These are phyloP conservation scores for Auricularia sp. DNA, from an alignment of 768 basidiomycete species.

Conservation along the genomic window DNA sequence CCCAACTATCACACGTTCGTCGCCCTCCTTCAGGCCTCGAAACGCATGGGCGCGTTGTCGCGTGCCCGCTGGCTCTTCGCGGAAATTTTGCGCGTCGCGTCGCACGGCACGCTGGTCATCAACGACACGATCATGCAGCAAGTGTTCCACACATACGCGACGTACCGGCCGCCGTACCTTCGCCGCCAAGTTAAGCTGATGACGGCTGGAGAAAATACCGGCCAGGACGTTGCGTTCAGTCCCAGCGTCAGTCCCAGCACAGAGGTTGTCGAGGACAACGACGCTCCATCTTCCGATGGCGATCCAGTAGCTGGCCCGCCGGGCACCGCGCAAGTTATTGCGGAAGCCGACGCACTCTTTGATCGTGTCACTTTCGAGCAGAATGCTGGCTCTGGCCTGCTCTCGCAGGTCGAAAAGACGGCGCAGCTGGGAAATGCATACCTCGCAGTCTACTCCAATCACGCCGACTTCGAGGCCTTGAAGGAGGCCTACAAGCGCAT, in stretches of 20 bases:
- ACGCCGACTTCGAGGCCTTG: slow-evolving; percentile 39
- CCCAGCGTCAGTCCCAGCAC: no score
- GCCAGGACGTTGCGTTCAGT: not conserved
- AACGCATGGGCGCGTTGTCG: slow-evolving; percentile 72
- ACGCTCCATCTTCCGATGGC: no score
- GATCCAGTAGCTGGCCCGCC: slow-evolving; percentile 42
- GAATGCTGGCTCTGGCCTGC: slow-evolving; percentile 23
- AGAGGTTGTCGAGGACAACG: no score
- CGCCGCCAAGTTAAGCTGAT: slow-evolving; percentile 39
- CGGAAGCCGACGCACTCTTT: slow-evolving; percentile 62
- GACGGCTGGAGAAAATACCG: slow-evolving; percentile 14
- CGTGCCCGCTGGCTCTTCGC: slow-evolving; percentile 85
- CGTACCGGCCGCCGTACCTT: slow-evolving; percentile 64
- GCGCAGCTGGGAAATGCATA: slow-evolving; percentile 70
- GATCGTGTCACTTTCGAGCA: slow-evolving; percentile 43
- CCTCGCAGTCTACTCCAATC: slow-evolving; percentile 62
- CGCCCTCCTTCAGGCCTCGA: slow-evolving; percentile 84
- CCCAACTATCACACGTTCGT: slow-evolving; percentile 66
- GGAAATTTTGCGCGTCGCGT: slow-evolving; percentile 49
- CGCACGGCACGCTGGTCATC: slow-evolving; percentile 17
- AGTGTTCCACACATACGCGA: slow-evolving; percentile 79
- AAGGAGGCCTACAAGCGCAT: slow-evolving; percentile 37
- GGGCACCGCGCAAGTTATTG: slow-evolving; percentile 57
- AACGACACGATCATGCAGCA: slow-evolving; percentile 71
- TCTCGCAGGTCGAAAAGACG: slow-evolving; percentile 47